Base-by-base conservation (phyloP, 1,139 yeast genomes). In the Debaryomyces udenii region DNA sequence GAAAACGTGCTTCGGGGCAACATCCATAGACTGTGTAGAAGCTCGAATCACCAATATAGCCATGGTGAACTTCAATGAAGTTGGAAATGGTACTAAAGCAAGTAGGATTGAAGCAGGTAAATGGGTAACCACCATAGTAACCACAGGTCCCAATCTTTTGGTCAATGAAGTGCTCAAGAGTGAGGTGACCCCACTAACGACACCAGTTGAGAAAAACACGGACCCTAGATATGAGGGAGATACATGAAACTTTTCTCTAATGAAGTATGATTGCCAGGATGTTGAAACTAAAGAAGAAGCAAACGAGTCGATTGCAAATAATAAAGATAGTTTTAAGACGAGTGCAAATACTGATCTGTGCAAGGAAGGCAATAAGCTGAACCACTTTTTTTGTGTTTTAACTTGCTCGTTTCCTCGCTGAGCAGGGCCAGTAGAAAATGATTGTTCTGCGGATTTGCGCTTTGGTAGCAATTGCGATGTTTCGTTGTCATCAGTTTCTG, bases 121-220 rank as follows among this genome's bases (percentile, higher is more conserved):
- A 50, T 74, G 79, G 0, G 76, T 67, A 2, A 52, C 61, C 4
- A 73, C 63, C 78, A 74, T 73, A 1, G 78, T 69, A 7, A 63
- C 60, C 6, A 74, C 66, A 0, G 78, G 70, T 1, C 78, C 79
- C 35, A 64, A 48, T 38, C 72, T 55, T 40, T 73, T 73, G 37
- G 76, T 70, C 18, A 73, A 55, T 4, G 71, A 58, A 0, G 78
- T 67, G 26, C 77, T 70, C 5, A 67, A 51, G 15, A 76, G 55
- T 0, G 80, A 68, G 46, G 72, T 64, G 29, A 68, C 46, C 0
- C 75, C 73, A 37, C 75, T 62, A 6, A 72, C 53, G 15, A 70
- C 47, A 18, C 74, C 72, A 7, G 71, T 68, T 10, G 56, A 47
- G 36, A 71, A 67, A 48, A 74, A 72, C 0, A 73, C 61, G 2